Evolutionary conservation across 2,329 filamentous ascomycete species (phyloP), one percentile per base, ranked within the genome.

Genomic region (Fusarium papillatum): DNA sequence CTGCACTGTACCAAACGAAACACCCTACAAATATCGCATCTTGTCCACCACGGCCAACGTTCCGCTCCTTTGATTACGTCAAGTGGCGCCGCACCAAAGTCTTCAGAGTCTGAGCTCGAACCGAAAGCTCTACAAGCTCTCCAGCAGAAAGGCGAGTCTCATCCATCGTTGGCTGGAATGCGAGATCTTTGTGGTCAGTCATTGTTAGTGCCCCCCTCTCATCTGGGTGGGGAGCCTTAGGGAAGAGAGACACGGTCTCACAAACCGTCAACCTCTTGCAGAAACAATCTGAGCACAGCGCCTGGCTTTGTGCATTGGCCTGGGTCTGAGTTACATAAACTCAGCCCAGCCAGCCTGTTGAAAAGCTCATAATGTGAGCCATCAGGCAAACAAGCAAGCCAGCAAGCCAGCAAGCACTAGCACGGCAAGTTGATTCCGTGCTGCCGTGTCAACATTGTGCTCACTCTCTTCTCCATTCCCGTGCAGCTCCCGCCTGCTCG

Each of bases 61-160:
- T 69, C 50, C 31, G 65, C 62, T 24, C 73, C 66, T 68, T 69
- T 62, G 22, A 69, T 76, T 76, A 69, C 69, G 69, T 79, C 76
- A 72, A 76, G 75, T 76, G 76, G 76, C 76, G 75, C 69, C 64
- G 75, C 68, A 76, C 65, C 57, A 69, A 55, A 31, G 64, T 53
- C 55, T 38, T 69, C 64, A 55, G 59, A 43, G 38, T 67, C 64
- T 64, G 59, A 53, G 67, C 64, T 72, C 31, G 61, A 72, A 62
- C 50, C 55, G 64, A 67, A 48, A 39, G 36, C 73, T 65, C 50
- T 59, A 36, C 66, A 72, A 60, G 69, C 67, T 41, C 43, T 55
- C 59, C 62, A 46, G 60, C 7, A 14, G 36, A 11, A 61, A 55
- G 7, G 22, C 57, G 17, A 41, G 29, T 61, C 57, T 41, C 57